Base-by-base conservation (phyloP, 306 rosid species). In the Vicia faba region DNA sequence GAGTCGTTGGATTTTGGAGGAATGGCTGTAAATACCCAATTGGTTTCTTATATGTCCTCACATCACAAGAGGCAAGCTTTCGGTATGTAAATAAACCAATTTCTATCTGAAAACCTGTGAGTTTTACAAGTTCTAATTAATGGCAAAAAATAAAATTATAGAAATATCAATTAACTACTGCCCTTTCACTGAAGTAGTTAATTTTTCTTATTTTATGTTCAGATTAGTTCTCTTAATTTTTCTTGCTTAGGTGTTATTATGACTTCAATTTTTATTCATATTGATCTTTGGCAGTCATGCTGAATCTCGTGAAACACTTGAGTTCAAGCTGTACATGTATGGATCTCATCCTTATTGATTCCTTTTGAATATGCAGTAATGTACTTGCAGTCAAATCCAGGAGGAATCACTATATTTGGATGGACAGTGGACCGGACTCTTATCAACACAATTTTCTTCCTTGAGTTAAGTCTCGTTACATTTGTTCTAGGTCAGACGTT, bases 21-120 rank as follows among this genome's bases (percentile, higher is more conserved):
- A 5, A 45, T 80, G 81, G 80, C 88, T 35, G 50, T 80, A 0
- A 79, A 77, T 69, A 77, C 86, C 25, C 96, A 82, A 28, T 57
- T 82, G 61, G 84, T 83, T 77, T 78, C 95, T 8, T 73, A 80
- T 62, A 62, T 87, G 84, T 83, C 96, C 31, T 84, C 95, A 0
- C 81, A 90, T 67, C 95, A 90, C 67, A 84, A 78, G 78, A 82
- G 97, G 75, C 92, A 90, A 79, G 89, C 97, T 66, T 90, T 87
- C 39, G 97, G 96, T 90, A 84, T 7, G 87, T 64, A 64, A 64
- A 55, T 48, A 40, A 15, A 67, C 51, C 40, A 38, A 26, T 43
- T 23, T 20, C 39, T 68, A 31, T 68, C 53, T 73, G 57, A 14
- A 31, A 73, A 51, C 20, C 19, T 11, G 19, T 71, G 33, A 64